These are phyloP conservation scores for Auricularia sp. DNA, from an alignment of 768 basidiomycete genomes.

Conservation along the genomic window DNA sequence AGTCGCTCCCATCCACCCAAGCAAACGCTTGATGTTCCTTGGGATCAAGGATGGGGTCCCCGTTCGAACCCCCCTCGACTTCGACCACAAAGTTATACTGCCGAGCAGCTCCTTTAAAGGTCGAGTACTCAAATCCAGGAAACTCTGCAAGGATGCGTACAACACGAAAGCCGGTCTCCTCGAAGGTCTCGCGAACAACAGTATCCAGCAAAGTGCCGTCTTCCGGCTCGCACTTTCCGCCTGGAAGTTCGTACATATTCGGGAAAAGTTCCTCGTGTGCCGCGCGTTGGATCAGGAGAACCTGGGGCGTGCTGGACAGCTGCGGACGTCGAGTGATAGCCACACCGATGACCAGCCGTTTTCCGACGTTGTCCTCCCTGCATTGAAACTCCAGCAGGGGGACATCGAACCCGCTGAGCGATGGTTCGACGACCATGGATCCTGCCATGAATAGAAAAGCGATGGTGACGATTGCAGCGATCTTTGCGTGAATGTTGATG, in stretches of 20 bases:
- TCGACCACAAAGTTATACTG: not conserved
- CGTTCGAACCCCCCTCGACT: not conserved
- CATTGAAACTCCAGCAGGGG: not conserved
- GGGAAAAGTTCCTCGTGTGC: not conserved
- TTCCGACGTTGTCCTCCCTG: not conserved
- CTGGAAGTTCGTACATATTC: not conserved
- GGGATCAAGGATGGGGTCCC: not conserved
- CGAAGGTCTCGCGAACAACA: not conserved
- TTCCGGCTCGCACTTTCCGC: not conserved
- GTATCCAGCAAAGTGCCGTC: not conserved
- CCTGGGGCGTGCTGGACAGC: not conserved
- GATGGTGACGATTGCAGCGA: too few species aligned
- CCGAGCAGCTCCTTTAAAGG: not conserved
- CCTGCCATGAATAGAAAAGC: not conserved
- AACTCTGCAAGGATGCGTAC: not conserved
- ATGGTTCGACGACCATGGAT: not conserved
- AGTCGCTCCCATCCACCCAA: not conserved
- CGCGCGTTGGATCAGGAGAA: not conserved
- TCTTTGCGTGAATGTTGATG: too few species aligned
- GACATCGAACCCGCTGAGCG: not conserved
- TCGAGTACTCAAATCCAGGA: not conserved
- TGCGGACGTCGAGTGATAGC: not conserved
- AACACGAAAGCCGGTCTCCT: not conserved
- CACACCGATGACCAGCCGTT: not conserved
- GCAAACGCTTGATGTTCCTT: not conserved